Base-by-base conservation (phyloP, 2,329 filamentous ascomycete species). In the Ceratocystis variospora region DNA sequence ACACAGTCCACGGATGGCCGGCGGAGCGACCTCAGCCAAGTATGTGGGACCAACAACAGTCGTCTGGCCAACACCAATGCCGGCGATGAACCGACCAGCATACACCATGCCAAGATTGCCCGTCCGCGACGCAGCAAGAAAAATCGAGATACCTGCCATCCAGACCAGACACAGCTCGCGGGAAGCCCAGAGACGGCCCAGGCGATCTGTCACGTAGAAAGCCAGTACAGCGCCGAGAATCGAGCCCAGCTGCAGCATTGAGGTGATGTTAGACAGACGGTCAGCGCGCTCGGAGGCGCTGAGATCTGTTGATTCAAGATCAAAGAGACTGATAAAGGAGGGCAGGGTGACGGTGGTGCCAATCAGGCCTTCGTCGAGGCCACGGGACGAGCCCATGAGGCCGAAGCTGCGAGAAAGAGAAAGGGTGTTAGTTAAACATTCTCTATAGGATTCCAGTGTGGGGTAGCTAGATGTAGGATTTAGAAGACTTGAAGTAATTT, bases 361-460 rank as follows among this genome's bases (percentile, higher is more conserved):
- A 69, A 91, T 91, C 68, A 93, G 79, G 68, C 89, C 89, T 75
- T 93, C 89, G 69, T 93, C 89, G n/a, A 91, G 78, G 71, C 89
- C 89, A 67, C 88, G 82, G 50, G 88, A 87, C 2, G 88, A 87
- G 65, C 89, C 89, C 75, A 92, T 84, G 45, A 93, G 80, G 61
- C 85, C 86, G 69, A 90, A 90, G 3, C 66, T 68, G 28, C 7
- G n/a, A 45, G 19, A n/a, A n/a, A 25, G 48, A n/a, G 12, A 61
- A 37, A 17, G 57, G 22, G 28, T 57, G 53, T 57, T 57, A 33
- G 53, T 31, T n/a, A 15, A 4, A 41, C 37, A 15, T 41, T 41
- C 12, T 1, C 10, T 12, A 15, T 41, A 41, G 37, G 37, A 25
- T 59, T 41, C 17, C 12, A 7, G 44, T 3, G 19, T 48, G 48